A percentile compares a stretch with the other conserved stretches of the same genome.
Conservation (phyloP, 805 yeast species). For the Yarrowia sp. region DNA sequence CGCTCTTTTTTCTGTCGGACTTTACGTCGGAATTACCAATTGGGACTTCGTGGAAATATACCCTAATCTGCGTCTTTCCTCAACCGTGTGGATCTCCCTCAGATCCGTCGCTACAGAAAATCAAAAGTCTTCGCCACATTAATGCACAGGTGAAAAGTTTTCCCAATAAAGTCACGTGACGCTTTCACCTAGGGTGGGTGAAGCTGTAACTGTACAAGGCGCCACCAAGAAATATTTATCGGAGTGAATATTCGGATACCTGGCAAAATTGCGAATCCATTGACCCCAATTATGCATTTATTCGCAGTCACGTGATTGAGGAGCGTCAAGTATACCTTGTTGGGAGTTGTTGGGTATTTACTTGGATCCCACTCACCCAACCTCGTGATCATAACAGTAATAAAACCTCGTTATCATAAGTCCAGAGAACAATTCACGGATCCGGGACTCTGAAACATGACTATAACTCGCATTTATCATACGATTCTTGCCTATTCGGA, state of each 20-base stretch:
- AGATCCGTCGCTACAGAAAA: background rate
- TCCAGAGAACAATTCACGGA: too few relatives aligned
- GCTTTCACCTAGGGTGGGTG: background rate
- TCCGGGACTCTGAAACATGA: too few relatives aligned
- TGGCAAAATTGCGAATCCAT: background rate
- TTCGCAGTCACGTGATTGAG: background rate
- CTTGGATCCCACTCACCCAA: background rate
- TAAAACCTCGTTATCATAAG: too few relatives aligned
- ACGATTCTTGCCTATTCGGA: too few relatives aligned
- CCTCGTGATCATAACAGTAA: too few relatives aligned
- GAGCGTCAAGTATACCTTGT: background rate
- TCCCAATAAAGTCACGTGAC: conserved; percentile 28
- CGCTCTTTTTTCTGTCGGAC: conserved; percentile 3
- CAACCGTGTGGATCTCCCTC: background rate
- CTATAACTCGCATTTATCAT: too few relatives aligned
- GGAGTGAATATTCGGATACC: background rate
- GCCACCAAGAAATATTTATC: too few relatives aligned
- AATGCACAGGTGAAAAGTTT: conserved; percentile 26
- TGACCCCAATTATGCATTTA: background rate
- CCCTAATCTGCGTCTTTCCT: conserved; percentile 5
- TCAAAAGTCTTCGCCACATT: conserved; percentile 24
- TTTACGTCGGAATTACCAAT: conserved; percentile 20
- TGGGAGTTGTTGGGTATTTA: background rate
- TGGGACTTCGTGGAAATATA: conserved; percentile 19
- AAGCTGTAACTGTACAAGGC: too few relatives aligned